Conservation (phyloP, 176 grass and related monocot genomes). For the Phoenix roebelenii region DNA sequence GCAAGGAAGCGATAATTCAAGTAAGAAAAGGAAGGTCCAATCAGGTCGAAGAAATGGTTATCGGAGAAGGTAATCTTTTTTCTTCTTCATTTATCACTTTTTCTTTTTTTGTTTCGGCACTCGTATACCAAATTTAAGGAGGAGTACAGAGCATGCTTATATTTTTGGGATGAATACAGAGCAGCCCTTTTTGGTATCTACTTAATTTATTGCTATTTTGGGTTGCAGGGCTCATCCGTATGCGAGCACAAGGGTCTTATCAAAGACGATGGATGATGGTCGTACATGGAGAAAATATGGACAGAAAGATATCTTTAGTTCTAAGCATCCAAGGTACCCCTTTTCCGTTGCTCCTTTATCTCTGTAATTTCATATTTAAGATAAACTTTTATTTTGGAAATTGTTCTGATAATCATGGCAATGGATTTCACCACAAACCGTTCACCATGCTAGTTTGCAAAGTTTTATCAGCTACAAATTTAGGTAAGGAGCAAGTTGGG, state of each 20-base stretch:
- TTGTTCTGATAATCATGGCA: not conserved
- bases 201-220: not conserved
- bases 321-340: conserved; percentile 26
- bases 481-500: too few relatives aligned
- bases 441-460: too few relatives aligned
- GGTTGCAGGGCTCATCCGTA: conserved; percentile 18
- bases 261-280: conserved; percentile 6
- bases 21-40: conserved; percentile 2
- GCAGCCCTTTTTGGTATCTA: too few relatives aligned
- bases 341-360: not conserved
- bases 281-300: conserved; percentile 40
- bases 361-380: not conserved
- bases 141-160: too few relatives aligned
- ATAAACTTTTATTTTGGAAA: not conserved
- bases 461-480: too few relatives aligned
- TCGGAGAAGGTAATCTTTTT: conserved; percentile 4
- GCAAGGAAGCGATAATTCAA: conserved; percentile 15
- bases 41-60: not conserved
- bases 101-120: too few relatives aligned
- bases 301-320: conserved; percentile 27
- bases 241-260: conserved; percentile 9
- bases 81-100: too few relatives aligned
- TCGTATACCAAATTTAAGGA: too few relatives aligned
- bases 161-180: too few relatives aligned
- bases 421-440: too few relatives aligned